Base-by-base conservation (phyloP, 257 asterid species). In the Solanum appendiculatum region DNA sequence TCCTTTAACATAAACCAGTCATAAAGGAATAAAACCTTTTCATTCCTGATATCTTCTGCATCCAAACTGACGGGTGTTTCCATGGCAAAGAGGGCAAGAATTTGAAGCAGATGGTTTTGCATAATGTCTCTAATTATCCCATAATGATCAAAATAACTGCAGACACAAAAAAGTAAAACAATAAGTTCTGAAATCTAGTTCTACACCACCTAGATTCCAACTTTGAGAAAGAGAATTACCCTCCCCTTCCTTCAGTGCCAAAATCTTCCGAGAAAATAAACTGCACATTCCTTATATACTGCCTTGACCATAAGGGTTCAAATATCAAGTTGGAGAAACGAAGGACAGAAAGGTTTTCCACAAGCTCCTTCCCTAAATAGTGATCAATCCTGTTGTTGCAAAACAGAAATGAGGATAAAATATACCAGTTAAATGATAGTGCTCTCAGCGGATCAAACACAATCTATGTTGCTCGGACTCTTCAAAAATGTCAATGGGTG, bases 191-290 rank as follows among this genome's bases (percentile, higher is more conserved):
- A 1, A 82, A 23, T 37, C 21, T 39, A 86, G 85, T 8, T 14
- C 54, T 70, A 83, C 29, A 73, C 73, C 39, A 66, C 70, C 68
- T 29, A 48, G 23, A 83, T 69, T 29, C 75, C 40, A 88, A 31
- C 58, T 66, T 86, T 34, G 86, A 74, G 60, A 90, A 84, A 86
- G 72, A 56, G 64, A 89, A 85, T 69, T 95, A 97, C 99, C 99
- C 99, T 94, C 99, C 99, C 37, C 98, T 92, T 72, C 99, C 99
- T 93, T 97, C 99, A 29, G 99, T 97, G 44, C 99, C 99, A 78
- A 97, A 97, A 93, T 97, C 98, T 93, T 97, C 99, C 0, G 99
- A 97, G 92, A 97, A 97, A 88, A 97, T 94, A 86, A 97, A 90
- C 90, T 97, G 99, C 89, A 97, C 99, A 83, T 97, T 97, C 89